A percentile compares a stretch with the other conserved stretches of the same genome.
Conservation (phyloP, 352 stramenopile species). For the Phytophthora multivora region DNA sequence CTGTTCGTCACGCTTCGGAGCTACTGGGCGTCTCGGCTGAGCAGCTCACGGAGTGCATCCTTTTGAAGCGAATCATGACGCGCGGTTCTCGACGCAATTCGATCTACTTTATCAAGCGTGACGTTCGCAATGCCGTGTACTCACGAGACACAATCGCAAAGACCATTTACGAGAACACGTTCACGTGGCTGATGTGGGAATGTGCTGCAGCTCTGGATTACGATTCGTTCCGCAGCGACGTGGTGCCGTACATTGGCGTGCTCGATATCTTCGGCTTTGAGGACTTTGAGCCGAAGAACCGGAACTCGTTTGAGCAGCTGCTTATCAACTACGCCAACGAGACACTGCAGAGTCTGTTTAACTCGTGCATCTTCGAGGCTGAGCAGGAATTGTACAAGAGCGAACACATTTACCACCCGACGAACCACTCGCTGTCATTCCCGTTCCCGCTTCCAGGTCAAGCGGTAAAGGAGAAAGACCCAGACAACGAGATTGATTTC, state of each 20-base stretch:
- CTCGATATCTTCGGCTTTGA: conserved; percentile 95
- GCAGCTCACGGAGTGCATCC: conserved; percentile 72
- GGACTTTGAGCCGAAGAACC: conserved; percentile 88
- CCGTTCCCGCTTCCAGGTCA: conserved; percentile 64
- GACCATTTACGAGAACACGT: conserved; percentile 89
- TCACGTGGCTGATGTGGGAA: conserved; percentile 89
- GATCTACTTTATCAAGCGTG: conserved; percentile 82
- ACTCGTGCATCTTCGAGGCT: conserved; percentile 86
- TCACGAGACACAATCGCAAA: conserved; percentile 90
- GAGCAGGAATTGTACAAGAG: conserved; percentile 85
- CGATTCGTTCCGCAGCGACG: conserved; percentile 78
- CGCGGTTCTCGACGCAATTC: conserved; percentile 73
- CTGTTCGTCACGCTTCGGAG: conserved; percentile 53
- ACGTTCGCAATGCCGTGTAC: conserved; percentile 72
- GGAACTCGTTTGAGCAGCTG: conserved; percentile 92
- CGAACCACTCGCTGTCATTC: conserved; percentile 82
- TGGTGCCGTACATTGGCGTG: conserved; percentile 89
- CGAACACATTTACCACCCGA: conserved; percentile 85
- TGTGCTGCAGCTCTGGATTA: conserved; percentile 82
- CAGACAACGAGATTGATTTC: conserved; percentile 40
- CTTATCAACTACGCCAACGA: conserved; percentile 95
- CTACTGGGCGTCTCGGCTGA: conserved; percentile 70
- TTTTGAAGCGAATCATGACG: conserved; percentile 84
- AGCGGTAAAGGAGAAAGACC: conserved; percentile 34
- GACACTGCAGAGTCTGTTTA: conserved; percentile 90